Evolutionary conservation across 2,329 filamentous ascomycete genomes (phyloP), one percentile per base, ranked within the genome.

Genomic region (Coniochaeta prunicola): DNA sequence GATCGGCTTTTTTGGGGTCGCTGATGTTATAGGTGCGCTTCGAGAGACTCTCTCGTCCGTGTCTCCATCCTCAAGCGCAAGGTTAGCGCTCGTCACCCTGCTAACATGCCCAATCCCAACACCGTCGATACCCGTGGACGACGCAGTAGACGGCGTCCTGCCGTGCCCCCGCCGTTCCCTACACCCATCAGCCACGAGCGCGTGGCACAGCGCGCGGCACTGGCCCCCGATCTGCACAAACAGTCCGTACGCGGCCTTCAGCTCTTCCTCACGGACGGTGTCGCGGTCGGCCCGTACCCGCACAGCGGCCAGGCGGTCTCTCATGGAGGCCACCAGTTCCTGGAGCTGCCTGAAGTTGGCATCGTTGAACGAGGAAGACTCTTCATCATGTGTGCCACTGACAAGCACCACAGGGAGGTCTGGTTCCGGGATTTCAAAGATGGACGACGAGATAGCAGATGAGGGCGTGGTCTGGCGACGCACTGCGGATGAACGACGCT

Each of bases 301-400:
- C 56, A 34, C 26, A 2, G 56, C 31, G 28, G 19, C 40, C 26
- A 57, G 15, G 5, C n/a, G 17, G 10, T 17, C 38, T 6, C 26
- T n/a, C 36, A 57, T 17, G 9, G 40, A 28, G 50, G 63, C 61
- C 4, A 67, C 66, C 28, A 63, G 66, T 15, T 68, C 66, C 24
- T 63, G 65, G 4, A 73, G 64, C 53, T 69, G 65, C n/a, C 62
- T 59, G 58, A 63, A 67, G 42, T 67, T 69, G 9, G 60, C 33
- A 59, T 71, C 68, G 53, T 65, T 63, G 40, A 9, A 4, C 12
- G 45, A 17, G 6, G 45, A 26, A 13, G 26, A 2, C 13, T 50
- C 24, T 3, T 30, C 45, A 4, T 28, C 7, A 15, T 30, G 45
- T 30, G 21, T 12, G 10, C 45, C 30, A 4, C 59, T 50, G 12